These are phyloP conservation scores for Pythium phragmiticola DNA, from an alignment of 352 stramenopile species.

Conservation along the genomic window DNA sequence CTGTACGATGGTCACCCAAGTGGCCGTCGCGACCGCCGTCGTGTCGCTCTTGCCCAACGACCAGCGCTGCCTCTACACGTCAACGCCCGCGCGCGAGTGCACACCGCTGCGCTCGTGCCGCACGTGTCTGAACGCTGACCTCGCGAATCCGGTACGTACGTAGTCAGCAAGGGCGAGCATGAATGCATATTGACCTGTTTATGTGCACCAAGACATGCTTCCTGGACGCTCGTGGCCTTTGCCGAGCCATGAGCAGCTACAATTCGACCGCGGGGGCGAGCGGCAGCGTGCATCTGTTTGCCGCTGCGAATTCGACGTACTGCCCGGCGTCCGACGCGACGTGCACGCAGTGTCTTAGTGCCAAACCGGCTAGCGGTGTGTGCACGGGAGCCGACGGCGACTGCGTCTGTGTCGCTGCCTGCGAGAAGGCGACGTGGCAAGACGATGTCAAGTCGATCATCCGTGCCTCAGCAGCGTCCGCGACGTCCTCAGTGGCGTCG, in stretches of 20 bases:
- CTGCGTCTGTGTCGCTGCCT: conserved; percentile 49
- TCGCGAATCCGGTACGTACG: neutral
- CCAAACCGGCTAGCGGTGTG: conserved; percentile 16
- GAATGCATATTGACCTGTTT: neutral
- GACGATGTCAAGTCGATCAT: conserved; percentile 29
- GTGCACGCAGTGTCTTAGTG: conserved; percentile 35
- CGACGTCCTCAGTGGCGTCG: neutral
- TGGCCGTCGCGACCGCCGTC: neutral
- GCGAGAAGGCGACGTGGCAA: conserved; percentile 40
- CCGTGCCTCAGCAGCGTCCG: neutral
- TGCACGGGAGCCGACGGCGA: conserved; percentile 34
- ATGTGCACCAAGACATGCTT: conserved; percentile 11
- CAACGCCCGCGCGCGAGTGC: neutral
- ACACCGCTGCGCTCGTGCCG: conserved; percentile 5
- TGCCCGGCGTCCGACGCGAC: conserved; percentile 36
- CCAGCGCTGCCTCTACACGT: conserved; percentile 14
- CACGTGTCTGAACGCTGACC: conserved; percentile 12
- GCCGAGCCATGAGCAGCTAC: conserved; percentile 14
- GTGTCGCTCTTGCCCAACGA: conserved; percentile 7
- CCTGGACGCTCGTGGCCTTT: conserved; percentile 10
- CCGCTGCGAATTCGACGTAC: conserved; percentile 51
- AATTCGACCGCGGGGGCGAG: neutral
- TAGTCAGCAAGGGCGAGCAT: neutral
- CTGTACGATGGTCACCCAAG: neutral
- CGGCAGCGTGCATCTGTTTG: conserved; percentile 36